These are phyloP conservation scores for Suhomyces xylopsoci DNA, from an alignment of 805 yeast genomes.

Conservation along the genomic window DNA sequence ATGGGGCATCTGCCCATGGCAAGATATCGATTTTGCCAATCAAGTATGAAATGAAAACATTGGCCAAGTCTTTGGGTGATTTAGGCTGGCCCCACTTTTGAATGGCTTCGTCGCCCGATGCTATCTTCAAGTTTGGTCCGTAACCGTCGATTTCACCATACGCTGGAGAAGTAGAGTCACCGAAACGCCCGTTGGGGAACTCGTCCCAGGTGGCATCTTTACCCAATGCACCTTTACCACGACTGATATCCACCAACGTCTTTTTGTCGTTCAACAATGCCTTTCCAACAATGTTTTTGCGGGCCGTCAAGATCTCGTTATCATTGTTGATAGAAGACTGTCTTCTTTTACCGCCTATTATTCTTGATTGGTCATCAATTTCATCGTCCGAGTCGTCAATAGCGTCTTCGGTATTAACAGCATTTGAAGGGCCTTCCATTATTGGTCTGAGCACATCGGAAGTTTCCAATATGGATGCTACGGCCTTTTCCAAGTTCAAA, in stretches of 20 bases:
- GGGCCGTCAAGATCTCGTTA: constrained; percentile 32
- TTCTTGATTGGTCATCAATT: constrained; percentile 24
- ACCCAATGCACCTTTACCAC: constrained; percentile 81
- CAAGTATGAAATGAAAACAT: constrained; percentile 67
- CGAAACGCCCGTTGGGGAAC: constrained; percentile 92
- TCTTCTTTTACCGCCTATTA: constrained; percentile 24
- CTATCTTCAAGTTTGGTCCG: constrained; percentile 84
- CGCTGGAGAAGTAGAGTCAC: constrained; percentile 94
- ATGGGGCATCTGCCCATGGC: constrained; percentile 90
- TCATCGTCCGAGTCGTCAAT: constrained; percentile 36
- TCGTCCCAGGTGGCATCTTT: constrained; percentile 97
- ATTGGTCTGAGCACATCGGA: constrained; percentile 50
- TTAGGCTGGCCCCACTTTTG: constrained; percentile 81
- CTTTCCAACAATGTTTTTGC: constrained; percentile 21
- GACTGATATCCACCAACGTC: constrained; percentile 70
- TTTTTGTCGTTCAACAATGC: constrained; percentile 40
- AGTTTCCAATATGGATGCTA: constrained; percentile 75
- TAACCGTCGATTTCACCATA: constrained; percentile 98
- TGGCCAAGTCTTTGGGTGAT: constrained; percentile 54
- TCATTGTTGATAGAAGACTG: constrained; percentile 38
- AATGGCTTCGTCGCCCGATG: constrained; percentile 57
- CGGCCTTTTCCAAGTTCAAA: constrained; percentile 85
- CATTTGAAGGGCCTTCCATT: constrained; percentile 37
- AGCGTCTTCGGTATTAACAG: constrained; percentile 29
- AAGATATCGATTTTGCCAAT: constrained; percentile 70